Base-by-base conservation (phyloP, 371 early-diverging fungal genomes). In the Syncephalis fuscata region DNA sequence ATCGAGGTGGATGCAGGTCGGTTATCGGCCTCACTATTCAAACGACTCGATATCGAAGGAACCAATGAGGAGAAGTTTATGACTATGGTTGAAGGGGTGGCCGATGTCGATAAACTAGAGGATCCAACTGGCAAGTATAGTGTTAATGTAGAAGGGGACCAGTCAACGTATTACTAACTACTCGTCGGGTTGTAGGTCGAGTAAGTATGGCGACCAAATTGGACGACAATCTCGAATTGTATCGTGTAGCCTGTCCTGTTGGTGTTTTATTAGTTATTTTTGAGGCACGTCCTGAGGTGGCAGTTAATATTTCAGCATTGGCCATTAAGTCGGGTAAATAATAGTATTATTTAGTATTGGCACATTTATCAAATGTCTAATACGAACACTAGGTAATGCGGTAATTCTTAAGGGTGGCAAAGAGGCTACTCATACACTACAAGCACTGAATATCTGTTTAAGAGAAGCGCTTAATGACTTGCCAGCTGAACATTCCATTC, bases 251-350 rank as follows among this genome's bases (percentile, higher is more conserved):
- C 1, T 88, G 87, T 27, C 92, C 97, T 36, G 88, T 96, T 17
- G 97, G 97, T 26, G 92, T 92, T 15, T 63, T 91, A 39, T 63
- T 96, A 63, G 88, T 92, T 49, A 96, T 96, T 48, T 96, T 96
- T 53, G 97, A 96, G 62, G 92, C 97, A 16, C 76, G 97, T 20
- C 97, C 97, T n/a, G 97, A 96, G 63, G 97, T 96, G 1, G 90
- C 93, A 16, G 92, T 93, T 19, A 92, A 96, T 54, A 92, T 96
- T 49, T 82, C 92, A 0, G 81, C 84, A n/a, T 65, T 96, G 56
- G 88, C 92, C 1, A 74, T 96, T 50, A 96, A 96, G 61, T 89
- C 91, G 10, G 88, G 83, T 50, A 46, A n/a, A 17, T 45, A 43
- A 23, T 21, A 16, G n/a, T 37, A 56, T 26, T 19, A n/a, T n/a